A percentile compares a stretch with the other conserved stretches of the same genome.
phyloP scores from a whole-genome alignment of 805 yeast species.

The Saccharomycopsis guyanensis region DNA sequence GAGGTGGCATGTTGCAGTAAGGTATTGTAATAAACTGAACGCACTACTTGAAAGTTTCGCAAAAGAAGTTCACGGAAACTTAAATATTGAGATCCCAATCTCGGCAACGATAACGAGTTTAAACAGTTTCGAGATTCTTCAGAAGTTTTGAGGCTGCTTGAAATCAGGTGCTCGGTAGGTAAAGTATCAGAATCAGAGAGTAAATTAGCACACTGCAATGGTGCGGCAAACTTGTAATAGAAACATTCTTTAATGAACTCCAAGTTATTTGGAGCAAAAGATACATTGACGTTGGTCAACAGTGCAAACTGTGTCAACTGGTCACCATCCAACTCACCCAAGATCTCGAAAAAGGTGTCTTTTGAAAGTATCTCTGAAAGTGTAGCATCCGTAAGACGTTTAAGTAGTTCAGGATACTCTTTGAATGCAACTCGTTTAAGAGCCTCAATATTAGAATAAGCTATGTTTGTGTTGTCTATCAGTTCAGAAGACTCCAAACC shows the following conservation, averaged over 20 bases:
- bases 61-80: slow-evolving; percentile 26
- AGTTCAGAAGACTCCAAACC: slow-evolving; percentile 23
- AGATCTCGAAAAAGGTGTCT: neutral
- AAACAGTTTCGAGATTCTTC: neutral
- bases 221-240: slow-evolving; percentile 8
- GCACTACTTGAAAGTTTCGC: slow-evolving; percentile 22
- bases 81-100: slow-evolving; percentile 26
- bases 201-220: slow-evolving; percentile 1
- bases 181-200: slow-evolving; percentile 5
- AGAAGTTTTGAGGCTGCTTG: neutral
- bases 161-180: neutral
- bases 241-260: neutral
- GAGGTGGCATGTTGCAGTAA: neutral
- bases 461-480: neutral
- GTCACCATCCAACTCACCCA: neutral
- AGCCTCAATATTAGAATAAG: neutral
- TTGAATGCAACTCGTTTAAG: neutral
- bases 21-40: slow-evolving; percentile 19
- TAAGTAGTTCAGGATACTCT: slow-evolving; percentile 1
- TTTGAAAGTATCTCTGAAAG: slow-evolving; percentile 1
- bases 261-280: neutral
- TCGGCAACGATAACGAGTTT: slow-evolving; percentile 22
- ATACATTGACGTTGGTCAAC: neutral
- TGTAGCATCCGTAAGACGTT: neutral
- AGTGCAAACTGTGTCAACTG: neutral